Evolutionary conservation across 2,329 filamentous ascomycete genomes (phyloP).

Genomic region (Trichoderma hamatum): DNA sequence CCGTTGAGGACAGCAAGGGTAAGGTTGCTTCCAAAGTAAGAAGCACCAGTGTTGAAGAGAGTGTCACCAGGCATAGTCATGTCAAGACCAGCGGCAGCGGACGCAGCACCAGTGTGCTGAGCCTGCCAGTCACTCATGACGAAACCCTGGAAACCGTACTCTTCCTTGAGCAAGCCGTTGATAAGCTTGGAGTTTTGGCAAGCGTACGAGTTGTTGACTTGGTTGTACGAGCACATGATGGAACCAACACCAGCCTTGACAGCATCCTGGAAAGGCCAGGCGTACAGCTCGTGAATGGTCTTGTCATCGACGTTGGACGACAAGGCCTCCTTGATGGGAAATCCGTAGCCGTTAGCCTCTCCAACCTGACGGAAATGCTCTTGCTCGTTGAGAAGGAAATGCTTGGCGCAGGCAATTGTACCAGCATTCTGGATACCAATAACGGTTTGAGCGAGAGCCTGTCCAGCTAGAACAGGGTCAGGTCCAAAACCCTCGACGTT

Average conservation of each 20-base stretch:
- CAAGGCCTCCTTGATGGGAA: slow-evolving; percentile 61
- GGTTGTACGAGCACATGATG: slow-evolving; percentile 72
- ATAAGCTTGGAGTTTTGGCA: slow-evolving; percentile 79
- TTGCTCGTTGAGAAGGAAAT: slow-evolving; percentile 75
- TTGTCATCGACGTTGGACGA: slow-evolving; percentile 71
- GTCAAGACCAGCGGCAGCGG: slow-evolving; percentile 73
- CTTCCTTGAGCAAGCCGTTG: slow-evolving; percentile 76
- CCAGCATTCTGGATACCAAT: slow-evolving; percentile 81
- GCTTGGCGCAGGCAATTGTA: slow-evolving; percentile 82
- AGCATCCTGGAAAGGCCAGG: slow-evolving; percentile 78
- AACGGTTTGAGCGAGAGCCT: slow-evolving; percentile 72
- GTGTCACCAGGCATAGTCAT: slow-evolving; percentile 92
- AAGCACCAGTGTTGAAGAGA: slow-evolving; percentile 69
- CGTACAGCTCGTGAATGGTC: slow-evolving; percentile 74
- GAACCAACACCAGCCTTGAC: slow-evolving; percentile 67
- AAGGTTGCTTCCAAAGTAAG: slow-evolving; percentile 84
- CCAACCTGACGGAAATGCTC: slow-evolving; percentile 71
- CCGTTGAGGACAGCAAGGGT: slow-evolving; percentile 88
- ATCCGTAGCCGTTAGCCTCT: slow-evolving; percentile 58
- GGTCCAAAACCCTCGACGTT: slow-evolving; percentile 71
- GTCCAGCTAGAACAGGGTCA: slow-evolving; percentile 75
- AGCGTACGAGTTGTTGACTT: slow-evolving; percentile 77
- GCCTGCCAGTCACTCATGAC: slow-evolving; percentile 81
- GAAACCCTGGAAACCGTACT: slow-evolving; percentile 81
- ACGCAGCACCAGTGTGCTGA: slow-evolving; percentile 69